Evolutionary conservation across 2,329 filamentous ascomycete species (phyloP), one percentile per base, ranked within the genome.

Genomic region (Fusarium chlamydosporum): DNA sequence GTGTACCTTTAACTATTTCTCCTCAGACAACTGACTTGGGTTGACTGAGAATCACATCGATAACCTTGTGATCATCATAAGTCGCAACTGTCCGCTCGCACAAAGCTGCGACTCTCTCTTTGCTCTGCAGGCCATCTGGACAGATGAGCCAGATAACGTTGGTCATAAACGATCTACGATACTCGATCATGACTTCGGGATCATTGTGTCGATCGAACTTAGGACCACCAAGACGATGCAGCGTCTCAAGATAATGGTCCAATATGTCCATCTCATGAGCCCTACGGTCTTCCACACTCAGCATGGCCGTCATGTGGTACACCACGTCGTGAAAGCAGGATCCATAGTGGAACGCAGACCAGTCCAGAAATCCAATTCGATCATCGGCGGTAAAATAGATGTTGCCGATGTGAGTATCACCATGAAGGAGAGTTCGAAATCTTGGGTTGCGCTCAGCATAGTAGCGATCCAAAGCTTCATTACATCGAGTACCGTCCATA

Each of bases 371-470:
- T 2, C 80, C 75, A 3, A 76, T 79, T 20, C 70, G 47, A 1
- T 76, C 76, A 3, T 77, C 73, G 4, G 74, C 63, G 1, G 78
- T 77, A 45, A 83, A 78, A 70, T 80, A 83, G n/a, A 79, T 76
- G 65, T 83, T 83, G 31, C 80, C 80, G 13, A 81, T 75, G 59
- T 83, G 82, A 12, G 81, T 76, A 52, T 83, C 82, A 12, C 81
- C 81, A 54, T 83, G 81, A 13, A 82, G 63, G 4, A 82, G 68
- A n/a, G 76, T 80, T 15, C 77, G 76, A 60, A 82, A 81, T 7
- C 74, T 68, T 1, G 79, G 78, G 64, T 80, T 81, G 16, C 78
- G 77, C 60, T 73, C 68, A 6, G 74, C 74, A 56, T 75, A 81
- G 67, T 80, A 78, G n/a, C 74, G 75, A 34, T 79, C 76, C 52